These are phyloP conservation scores for Lachancea lanzarotensis DNA, from an alignment of 805 yeast genomes.

Conservation along the genomic window DNA sequence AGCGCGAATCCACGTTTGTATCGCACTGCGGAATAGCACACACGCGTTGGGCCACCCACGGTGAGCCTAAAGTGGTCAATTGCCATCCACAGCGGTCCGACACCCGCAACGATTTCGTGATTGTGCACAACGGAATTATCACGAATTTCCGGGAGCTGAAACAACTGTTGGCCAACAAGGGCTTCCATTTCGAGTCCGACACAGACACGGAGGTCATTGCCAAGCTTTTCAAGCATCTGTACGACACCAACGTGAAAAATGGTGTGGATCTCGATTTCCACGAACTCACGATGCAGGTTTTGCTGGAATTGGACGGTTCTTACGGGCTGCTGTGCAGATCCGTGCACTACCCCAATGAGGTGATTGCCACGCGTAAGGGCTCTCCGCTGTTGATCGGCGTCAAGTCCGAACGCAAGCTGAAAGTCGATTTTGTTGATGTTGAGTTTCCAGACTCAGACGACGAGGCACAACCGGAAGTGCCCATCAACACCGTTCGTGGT, in stretches of 20 bases:
- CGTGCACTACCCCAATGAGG: conserved; percentile 88
- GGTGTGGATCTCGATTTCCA: conserved; percentile 81
- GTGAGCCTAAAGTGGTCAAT: conserved; percentile 76
- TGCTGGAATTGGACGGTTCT: conserved; percentile 93
- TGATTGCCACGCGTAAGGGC: conserved; percentile 96
- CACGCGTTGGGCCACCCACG: conserved; percentile 99
- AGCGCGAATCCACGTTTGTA: conserved; percentile 59
- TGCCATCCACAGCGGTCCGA: conserved; percentile 98
- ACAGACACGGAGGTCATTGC: conserved; percentile 99
- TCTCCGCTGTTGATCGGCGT: conserved; percentile 97
- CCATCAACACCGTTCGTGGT: conserved; percentile 20
- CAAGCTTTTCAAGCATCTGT: conserved; percentile 83
- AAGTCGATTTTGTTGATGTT: conserved; percentile 96
- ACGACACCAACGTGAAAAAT: conserved; percentile 65
- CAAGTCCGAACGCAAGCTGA: conserved; percentile 88
- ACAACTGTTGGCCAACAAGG: conserved; percentile 72
- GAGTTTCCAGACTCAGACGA: conserved; percentile 75
- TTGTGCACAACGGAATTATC: conserved; percentile 97
- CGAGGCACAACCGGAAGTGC: conserved; percentile 28
- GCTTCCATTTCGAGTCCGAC: conserved; percentile 78
- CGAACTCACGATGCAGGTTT: conserved; percentile 85
- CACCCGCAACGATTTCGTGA: conserved; percentile 70
- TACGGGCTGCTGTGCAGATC: conserved; percentile 94
- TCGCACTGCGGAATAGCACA: conserved; percentile 96
- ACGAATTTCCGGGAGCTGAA: conserved; percentile 91